Conservation (phyloP, 768 basidiomycete species). For the Mrakia blollopis region DNA sequence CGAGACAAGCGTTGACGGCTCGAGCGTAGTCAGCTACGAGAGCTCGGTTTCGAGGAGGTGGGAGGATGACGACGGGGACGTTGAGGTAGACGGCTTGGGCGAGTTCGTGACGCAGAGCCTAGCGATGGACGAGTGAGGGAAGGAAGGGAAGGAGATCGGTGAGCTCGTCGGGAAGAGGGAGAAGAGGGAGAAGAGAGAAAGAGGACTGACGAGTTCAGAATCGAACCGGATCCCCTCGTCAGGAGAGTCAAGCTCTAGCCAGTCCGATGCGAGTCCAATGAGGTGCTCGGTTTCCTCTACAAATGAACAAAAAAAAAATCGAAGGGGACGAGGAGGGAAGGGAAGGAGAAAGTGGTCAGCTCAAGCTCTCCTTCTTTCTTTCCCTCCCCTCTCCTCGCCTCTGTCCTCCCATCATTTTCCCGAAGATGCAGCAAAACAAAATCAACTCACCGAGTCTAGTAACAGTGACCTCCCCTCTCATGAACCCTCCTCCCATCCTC, state of each 20-base stretch:
- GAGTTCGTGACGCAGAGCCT: conserved; percentile 91
- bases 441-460: conserved; percentile 70
- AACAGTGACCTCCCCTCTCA: conserved; percentile 78
- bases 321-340: not conserved
- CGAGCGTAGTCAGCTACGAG: conserved; percentile 90
- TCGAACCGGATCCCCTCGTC: conserved; percentile 95
- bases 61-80: conserved; percentile 75
- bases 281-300: conserved; percentile 48
- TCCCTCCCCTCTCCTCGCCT: not conserved
- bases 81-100: conserved; percentile 89
- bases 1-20: conserved; percentile 67
- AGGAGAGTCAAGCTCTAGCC: conserved; percentile 87
- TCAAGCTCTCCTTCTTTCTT: not conserved
- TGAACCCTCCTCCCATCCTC: conserved; percentile 75
- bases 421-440: not conserved
- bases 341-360: not conserved
- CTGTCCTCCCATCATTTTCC: too few species aligned
- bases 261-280: conserved; percentile 77
- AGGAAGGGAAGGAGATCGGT: conserved; percentile 6
- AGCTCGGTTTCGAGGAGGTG: conserved; percentile 75
- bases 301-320: too few species aligned
- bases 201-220: conserved; percentile 74
- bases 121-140: not conserved
- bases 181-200: not conserved
- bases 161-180: not conserved